Conservation (phyloP, 352 stramenopile species). For the Phytophthora lateralis region DNA sequence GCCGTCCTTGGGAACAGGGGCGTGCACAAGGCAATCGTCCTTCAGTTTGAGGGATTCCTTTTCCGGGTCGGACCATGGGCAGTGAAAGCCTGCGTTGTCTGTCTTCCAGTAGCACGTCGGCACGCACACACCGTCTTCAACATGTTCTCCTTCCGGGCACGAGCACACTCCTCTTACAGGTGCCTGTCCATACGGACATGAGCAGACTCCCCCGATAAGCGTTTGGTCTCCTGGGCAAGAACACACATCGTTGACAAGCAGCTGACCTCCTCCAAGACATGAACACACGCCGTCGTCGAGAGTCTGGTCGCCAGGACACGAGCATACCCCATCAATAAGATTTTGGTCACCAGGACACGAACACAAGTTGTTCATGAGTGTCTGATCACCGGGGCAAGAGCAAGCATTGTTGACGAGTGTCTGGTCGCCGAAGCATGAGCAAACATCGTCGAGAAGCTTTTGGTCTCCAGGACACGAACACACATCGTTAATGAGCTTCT, state of each 20-base stretch:
- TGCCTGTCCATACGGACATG: background rate
- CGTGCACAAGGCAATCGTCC: slow-evolving; percentile 9
- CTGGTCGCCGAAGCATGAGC: background rate
- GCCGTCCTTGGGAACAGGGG: slow-evolving; percentile 26
- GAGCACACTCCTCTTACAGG: background rate
- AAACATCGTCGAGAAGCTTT: background rate
- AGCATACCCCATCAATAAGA: background rate
- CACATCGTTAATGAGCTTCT: background rate
- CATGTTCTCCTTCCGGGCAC: slow-evolving; percentile 6
- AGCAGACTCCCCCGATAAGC: background rate
- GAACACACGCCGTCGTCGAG: background rate
- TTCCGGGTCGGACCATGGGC: background rate
- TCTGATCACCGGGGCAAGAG: slow-evolving; percentile 2
- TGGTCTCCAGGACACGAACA: slow-evolving; percentile 1
- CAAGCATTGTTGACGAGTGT: background rate
- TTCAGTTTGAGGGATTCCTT: slow-evolving; percentile 5
- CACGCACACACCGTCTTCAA: slow-evolving; percentile 1
- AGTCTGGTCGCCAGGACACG: slow-evolving; percentile 2
- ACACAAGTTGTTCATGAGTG: background rate
- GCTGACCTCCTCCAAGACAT: background rate
- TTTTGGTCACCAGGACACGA: background rate
- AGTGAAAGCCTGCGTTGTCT: slow-evolving; percentile 8
- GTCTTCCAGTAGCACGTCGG: slow-evolving; percentile 18
- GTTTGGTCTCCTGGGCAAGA: background rate
- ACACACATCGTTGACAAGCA: background rate